Evolutionary conservation across 2,329 filamentous ascomycete genomes (phyloP), one percentile per base, ranked within the genome.

Genomic region (Pezicula radicicola): DNA sequence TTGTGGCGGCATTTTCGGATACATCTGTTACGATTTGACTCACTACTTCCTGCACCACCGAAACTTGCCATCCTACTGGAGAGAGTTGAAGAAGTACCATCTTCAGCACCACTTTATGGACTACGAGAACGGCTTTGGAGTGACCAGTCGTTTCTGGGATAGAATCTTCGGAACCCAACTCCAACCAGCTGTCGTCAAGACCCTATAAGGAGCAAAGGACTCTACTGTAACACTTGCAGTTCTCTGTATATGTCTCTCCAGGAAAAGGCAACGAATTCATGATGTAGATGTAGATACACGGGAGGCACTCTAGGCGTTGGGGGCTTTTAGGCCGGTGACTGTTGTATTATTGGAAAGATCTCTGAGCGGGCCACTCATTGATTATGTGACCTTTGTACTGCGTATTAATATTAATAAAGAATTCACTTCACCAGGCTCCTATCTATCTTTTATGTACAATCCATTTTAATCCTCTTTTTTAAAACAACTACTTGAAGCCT

Each of bases 1-100:
- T 75, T 93, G 86, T 64, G 94, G 94, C 46, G 94, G 92, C 55
- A 85, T 99, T 57, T 96, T 96, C 63, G 94, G 94, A 52, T 99
- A 99, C 69, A 81, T 97, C 56, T 91, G 88, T 77, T 99, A 99
- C 74, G 94, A 99, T 70, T 66, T 97, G 75, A 99, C 94, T 2
- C 94, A 99, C 71, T 99, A 97, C 78, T 99, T 99, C 80, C 81
- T 99, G 37, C 94, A 99, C 71, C 94, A 99, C 75, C 84, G 88
- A 73, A 95, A 91, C 63, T 83, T 99, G 3, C 94, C 94, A 15
- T 74, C 85, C 2, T 96, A 91, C 80, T 97, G 95, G 75, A 89
- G 89, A 72, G 79, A 84, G 58, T 82, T 97, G 63, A 99, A 99
- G 84, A 97, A 96, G 73, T 96, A 97, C 67, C 94, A 99, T 68